Percentiles rank a stretch among this genome's conserved stretches.
These are phyloP conservation scores for Aureobasidium sp. DNA, from an alignment of 2,329 filamentous ascomycete species.

Conservation along the genomic window DNA sequence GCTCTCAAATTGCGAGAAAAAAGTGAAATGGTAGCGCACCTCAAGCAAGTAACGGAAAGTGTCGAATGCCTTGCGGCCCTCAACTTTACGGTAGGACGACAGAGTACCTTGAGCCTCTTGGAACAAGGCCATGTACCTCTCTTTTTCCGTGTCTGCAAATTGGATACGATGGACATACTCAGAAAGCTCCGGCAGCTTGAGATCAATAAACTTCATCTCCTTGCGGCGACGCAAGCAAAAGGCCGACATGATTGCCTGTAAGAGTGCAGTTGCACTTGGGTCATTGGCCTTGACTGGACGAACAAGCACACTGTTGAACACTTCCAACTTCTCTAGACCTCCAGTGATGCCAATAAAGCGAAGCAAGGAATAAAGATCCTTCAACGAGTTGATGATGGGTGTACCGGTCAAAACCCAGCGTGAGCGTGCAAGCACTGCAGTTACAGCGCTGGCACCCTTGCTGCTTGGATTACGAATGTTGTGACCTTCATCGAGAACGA, in stretches of 20 bases:
- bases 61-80: constrained; percentile 32
- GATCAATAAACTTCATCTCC: constrained; percentile 79
- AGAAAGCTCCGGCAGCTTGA: constrained; percentile 68
- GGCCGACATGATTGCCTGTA: constrained; percentile 72
- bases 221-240: constrained; percentile 77
- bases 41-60: constrained; percentile 72
- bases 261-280: constrained; percentile 47
- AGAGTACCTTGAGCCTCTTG: constrained; percentile 69
- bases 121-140: constrained; percentile 69
- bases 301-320: constrained; percentile 68
- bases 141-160: constrained; percentile 65
- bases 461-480: constrained; percentile 71
- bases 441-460: constrained; percentile 63
- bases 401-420: constrained; percentile 74
- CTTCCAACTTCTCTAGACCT: constrained; percentile 62
- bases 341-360: constrained; percentile 71
- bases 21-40: constrained; percentile 6
- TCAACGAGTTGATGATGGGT: constrained; percentile 48
- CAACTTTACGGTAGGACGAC: constrained; percentile 47
- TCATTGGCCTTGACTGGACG: constrained; percentile 58
- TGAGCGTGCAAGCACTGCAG: constrained; percentile 59
- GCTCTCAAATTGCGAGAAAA: background rate
- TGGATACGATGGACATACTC: constrained; percentile 71
- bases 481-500: constrained; percentile 80
- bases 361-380: constrained; percentile 72